Evolutionary conservation across 2,329 filamentous ascomycete species (phyloP), one percentile per base, ranked within the genome.

Genomic region (Aspergillus uvarum): DNA sequence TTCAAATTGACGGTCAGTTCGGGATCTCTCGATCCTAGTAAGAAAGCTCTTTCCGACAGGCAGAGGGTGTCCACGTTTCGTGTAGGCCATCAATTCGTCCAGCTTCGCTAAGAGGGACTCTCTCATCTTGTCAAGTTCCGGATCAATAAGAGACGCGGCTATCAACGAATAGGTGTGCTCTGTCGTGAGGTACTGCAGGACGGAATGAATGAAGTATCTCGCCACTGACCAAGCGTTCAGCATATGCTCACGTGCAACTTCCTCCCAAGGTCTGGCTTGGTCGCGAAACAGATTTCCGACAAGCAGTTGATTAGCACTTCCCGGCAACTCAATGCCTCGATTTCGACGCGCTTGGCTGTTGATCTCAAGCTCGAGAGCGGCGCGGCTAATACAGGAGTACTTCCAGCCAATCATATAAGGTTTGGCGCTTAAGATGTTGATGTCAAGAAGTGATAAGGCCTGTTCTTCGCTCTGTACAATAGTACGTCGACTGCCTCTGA

Each of bases 291-390:
- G 54, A 21, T 60, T 66, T 0, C 70, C 72, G 1, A 77, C 69
- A 1, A 76, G 66, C 0, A 71, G 58, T 16, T 70, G 70, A 24
- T 76, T 76, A 19, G 71, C 67, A 16, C 56, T 70, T 8, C 75
- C 75, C 6, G 75, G 72, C 0, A 76, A 59, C 52, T 78, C 75
- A n/a, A 70, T 64, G 0, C 73, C 75, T 12, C 70, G 59, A n/a
- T 65, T 70, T 16, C 61, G 52, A 2, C 64, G 65, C 12, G 70
- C 68, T 24, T 76, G 66, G 47, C 75, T 65, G 14, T 58, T 64
- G 21, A 66, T 59, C 19, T 66, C 60, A 0, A 70, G 12, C 0
- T 21, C 26, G 1, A 47, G 6, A 1, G 58, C 59, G 6, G 7
- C 5, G 1, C 26, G 26, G 26, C 26, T 29, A 7, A 29, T 7